Conservation (phyloP, 106 monocot genomes). For the Platanthera guangdongensis region DNA sequence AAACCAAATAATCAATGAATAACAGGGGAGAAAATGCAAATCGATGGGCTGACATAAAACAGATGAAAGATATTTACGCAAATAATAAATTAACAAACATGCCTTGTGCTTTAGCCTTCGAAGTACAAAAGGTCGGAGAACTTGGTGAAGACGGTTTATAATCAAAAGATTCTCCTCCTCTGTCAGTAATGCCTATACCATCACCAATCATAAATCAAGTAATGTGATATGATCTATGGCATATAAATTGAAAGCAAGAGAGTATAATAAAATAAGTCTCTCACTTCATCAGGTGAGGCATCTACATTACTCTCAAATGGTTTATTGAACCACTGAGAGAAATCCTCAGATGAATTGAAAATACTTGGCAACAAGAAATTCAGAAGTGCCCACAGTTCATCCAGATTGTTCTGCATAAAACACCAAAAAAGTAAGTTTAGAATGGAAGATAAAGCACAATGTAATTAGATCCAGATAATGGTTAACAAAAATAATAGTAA, state of each 20-base stretch:
- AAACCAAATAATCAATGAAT: not conserved
- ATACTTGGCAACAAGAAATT: slow-evolving; percentile 94
- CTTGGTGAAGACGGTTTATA: slow-evolving; percentile 99
- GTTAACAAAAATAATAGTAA: not conserved
- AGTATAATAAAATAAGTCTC: slow-evolving; percentile 10
- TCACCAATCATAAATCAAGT: not conserved
- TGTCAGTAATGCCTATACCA: slow-evolving; percentile 69
- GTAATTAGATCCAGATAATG: not conserved
- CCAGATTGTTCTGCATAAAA: slow-evolving; percentile 85
- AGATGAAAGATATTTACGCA: not conserved
- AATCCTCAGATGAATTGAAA: slow-evolving; percentile 97
- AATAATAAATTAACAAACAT: slow-evolving; percentile 8
- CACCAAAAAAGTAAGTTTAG: not conserved
- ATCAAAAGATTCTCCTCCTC: slow-evolving; percentile 99
- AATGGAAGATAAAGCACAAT: not conserved
- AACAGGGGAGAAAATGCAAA: not conserved
- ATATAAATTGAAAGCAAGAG: not conserved
- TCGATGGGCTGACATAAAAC: not conserved
- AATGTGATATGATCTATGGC: not conserved
- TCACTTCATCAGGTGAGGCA: slow-evolving; percentile 79
- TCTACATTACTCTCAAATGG: slow-evolving; percentile 90
- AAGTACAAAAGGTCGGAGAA: slow-evolving; percentile 96
- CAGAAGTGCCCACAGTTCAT: slow-evolving; percentile 95
- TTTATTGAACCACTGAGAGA: slow-evolving; percentile 99
- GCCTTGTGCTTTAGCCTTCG: slow-evolving; percentile 99